These are phyloP conservation scores for Butyriboletus loyo DNA, from an alignment of 768 basidiomycete species.

Conservation along the genomic window DNA sequence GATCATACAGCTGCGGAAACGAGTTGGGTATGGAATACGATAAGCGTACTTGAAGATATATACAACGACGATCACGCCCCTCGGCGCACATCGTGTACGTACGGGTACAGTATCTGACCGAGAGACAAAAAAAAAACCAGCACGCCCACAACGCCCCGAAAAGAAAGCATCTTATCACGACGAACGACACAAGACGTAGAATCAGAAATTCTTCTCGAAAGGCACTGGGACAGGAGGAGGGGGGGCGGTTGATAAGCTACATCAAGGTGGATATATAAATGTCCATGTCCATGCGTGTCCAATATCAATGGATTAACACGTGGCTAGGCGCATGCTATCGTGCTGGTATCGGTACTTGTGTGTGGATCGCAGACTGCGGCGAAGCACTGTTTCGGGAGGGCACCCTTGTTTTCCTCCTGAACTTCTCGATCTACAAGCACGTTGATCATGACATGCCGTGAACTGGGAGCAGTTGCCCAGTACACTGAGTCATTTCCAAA, in stretches of 20 bases:
- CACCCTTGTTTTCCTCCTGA: not conserved
- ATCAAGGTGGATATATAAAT: conserved; percentile 10
- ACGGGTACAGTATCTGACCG: not conserved
- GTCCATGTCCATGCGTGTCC: not conserved
- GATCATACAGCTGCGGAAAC: not conserved
- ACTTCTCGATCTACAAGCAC: conserved; percentile 1
- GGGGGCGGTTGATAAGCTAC: conserved; percentile 16
- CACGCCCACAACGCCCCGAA: not conserved
- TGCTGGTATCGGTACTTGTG: not conserved
- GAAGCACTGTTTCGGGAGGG: not conserved
- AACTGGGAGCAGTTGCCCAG: conserved; percentile 5
- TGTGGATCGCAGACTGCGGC: not conserved
- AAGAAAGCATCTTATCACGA: not conserved
- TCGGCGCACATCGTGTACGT: not conserved
- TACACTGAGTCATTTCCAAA: not conserved
- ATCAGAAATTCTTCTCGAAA: not conserved
- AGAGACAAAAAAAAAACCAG: not conserved
- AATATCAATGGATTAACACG: conserved; percentile 7
- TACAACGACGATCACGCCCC: not conserved
- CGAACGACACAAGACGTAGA: not conserved
- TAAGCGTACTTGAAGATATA: not conserved
- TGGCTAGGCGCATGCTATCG: not conserved
- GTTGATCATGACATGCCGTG: not conserved
- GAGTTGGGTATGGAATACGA: not conserved
- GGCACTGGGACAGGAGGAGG: not conserved